Conservation (phyloP, 108 stramenopile genomes). For the Chaetoceros muelleri region DNA sequence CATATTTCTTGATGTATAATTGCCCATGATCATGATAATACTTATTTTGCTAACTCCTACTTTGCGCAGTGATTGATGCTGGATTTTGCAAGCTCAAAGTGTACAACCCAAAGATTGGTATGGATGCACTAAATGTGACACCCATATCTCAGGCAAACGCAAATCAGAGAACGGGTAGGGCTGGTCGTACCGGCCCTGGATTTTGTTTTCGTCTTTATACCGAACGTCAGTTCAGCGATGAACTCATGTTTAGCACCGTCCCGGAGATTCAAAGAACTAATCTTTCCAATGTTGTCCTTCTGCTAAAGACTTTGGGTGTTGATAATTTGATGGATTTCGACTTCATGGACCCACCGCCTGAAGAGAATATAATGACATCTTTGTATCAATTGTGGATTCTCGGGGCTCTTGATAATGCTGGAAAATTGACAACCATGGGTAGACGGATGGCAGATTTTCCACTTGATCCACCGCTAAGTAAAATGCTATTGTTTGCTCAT, state of each 20-base stretch:
- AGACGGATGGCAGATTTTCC: constrained; percentile 95
- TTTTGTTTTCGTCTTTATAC: constrained; percentile 97
- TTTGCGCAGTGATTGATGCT: constrained; percentile 59
- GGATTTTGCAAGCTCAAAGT: constrained; percentile 99
- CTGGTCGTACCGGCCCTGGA: constrained; percentile 95
- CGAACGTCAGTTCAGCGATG: constrained; percentile 89
- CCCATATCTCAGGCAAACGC: constrained; percentile 97
- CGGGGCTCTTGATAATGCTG: constrained; percentile 94
- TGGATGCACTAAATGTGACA: constrained; percentile 96
- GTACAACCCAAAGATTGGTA: constrained; percentile 98
- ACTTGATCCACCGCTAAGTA: constrained; percentile 92
- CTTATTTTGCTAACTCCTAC: not conserved
- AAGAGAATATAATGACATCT: constrained; percentile 93
- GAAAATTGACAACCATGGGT: constrained; percentile 87
- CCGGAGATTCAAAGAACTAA: constrained; percentile 99
- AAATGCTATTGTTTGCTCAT: constrained; percentile 94
- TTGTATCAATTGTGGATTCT: constrained; percentile 98
- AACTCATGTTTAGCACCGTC: constrained; percentile 90
- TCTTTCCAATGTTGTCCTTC: constrained; percentile 95
- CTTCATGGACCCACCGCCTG: constrained; percentile 98
- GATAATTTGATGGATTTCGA: constrained; percentile 89
- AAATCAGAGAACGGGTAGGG: constrained; percentile 93
- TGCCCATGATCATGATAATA: too few relatives aligned
- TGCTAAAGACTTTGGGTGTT: constrained; percentile 95
- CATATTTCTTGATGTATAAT: not conserved